phyloP scores from a whole-genome alignment of 2,329 filamentous ascomycete genomes.

The Phoma herbarum region DNA sequence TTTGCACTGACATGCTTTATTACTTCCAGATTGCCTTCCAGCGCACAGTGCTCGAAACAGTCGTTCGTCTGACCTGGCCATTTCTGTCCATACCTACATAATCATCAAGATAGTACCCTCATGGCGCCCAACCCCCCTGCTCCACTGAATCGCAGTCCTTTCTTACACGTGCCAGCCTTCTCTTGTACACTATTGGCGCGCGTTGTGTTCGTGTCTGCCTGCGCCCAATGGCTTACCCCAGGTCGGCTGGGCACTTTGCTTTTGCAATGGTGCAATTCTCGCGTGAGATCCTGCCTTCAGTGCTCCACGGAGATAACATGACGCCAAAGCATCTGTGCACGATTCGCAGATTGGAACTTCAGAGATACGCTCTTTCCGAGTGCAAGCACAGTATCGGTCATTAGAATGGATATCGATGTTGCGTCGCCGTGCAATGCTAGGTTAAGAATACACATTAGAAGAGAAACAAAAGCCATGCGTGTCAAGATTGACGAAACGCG shows the following conservation, averaged over 20 bases:
- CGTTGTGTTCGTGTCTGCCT: background rate
- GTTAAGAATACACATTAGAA: slow-evolving; percentile 21
- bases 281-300: background rate
- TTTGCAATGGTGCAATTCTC: background rate
- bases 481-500: background rate
- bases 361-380: background rate
- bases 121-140: background rate
- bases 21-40: background rate
- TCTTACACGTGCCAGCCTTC: background rate
- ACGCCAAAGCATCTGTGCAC: slow-evolving; percentile 3
- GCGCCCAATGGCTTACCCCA: background rate
- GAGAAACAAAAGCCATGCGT: slow-evolving; percentile 3
- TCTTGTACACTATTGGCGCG: background rate
- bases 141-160: background rate
- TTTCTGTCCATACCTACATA: background rate
- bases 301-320: slow-evolving; percentile 14
- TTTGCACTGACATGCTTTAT: background rate
- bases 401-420: background rate
- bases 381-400: background rate
- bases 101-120: background rate
- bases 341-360: background rate
- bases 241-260: background rate
- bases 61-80: no score
- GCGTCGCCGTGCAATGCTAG: slow-evolving; percentile 5
- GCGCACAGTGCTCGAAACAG: background rate